Evolutionary conservation across 257 asterid genomes (phyloP), one percentile per base, ranked within the genome.

Genomic region (Echites panduratus): DNA sequence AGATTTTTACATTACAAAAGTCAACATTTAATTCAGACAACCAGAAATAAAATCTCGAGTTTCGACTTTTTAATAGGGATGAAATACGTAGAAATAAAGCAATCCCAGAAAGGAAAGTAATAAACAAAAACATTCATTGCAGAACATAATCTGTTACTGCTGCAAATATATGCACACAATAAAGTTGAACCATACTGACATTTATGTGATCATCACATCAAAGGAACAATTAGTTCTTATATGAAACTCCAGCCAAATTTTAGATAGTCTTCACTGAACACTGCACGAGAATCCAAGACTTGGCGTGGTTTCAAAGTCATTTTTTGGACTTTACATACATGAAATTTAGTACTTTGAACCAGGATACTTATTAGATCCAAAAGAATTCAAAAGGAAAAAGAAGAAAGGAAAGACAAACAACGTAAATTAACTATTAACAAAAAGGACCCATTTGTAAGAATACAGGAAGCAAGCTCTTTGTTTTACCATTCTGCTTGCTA

Each of bases 401-500:
- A 35, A n/a, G n/a, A n/a, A n/a, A n/a, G n/a, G n/a, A n/a, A n/a
- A n/a, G n/a, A n/a, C n/a, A n/a, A n/a, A n/a, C n/a, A n/a, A n/a
- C n/a, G 29, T 35, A 71, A 24, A 58, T 11, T 32, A 38, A 71
- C 27, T 41, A 78, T 16, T 10, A 53, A 54, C 38, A 68, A 59
- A 45, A 35, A 59, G 59, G 8, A 32, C 11, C 43, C 22, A 40
- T 35, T 40, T 11, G 50, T 20, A 41, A 49, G 45, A 35, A 38
- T 48, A 43, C 9, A 17, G 17, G 40, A 53, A 52, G 47, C 22
- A 68, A 53, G 47, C 20, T 44, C 16, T 57, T 20, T 32, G 27
- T 17, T 68, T 74, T 79, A 84, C 86, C 84, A 27, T 72, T 65
- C 72, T 73, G 62, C 78, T 68, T 54, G 49, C 54, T 49, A 73